Evolutionary conservation across 257 asterid species (phyloP), one percentile per base, ranked within the genome.

Genomic region (Henckelia pumila): DNA sequence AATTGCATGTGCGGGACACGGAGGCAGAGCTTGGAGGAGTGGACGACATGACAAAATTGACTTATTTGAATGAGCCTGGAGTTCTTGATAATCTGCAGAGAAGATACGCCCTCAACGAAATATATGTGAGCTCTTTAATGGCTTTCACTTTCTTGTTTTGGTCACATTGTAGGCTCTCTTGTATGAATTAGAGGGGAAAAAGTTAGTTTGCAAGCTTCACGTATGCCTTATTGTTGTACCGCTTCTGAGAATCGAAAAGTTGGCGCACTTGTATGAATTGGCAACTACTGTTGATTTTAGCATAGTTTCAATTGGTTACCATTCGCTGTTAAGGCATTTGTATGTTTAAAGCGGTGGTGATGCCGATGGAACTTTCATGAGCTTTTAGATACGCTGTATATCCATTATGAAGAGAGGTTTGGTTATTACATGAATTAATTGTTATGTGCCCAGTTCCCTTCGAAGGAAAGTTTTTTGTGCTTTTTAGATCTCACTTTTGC

Each of bases 1-100:
- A 83, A 77, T 65, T 94, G 85, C 85, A 65, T 47, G 89, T 85
- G 9, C 80, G 99, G 80, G 99, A 94, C 64, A 88, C 73, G 63
- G 97, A 94, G 74, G 80, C 84, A 28, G 99, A 94, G 67, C 87
- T 91, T n/a, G 96, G 97, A 66, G 97, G 99, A 56, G 99, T 91
- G 62, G 97, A 94, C 75, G 97, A 94, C 61, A 91, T 94, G 99
- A 92, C 96, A 52, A 92, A 94, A 59, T 75, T 94, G 83, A 91
- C 96, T 55, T 94, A 87, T 67, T 76, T 94, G 89, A 91, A 91
- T 78, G 96, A 91, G 84, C 96, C 97, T 1, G 95, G 97, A 24
- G 96, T 94, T 74, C 95, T 94, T 63, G 96, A 94, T 73, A 92
- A 92, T 82, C 89, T 92, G 50, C 86, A 83, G 74, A 86, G 93